phyloP scores from a whole-genome alignment of 768 basidiomycete genomes.

The Hysterangium stoloniferum region DNA sequence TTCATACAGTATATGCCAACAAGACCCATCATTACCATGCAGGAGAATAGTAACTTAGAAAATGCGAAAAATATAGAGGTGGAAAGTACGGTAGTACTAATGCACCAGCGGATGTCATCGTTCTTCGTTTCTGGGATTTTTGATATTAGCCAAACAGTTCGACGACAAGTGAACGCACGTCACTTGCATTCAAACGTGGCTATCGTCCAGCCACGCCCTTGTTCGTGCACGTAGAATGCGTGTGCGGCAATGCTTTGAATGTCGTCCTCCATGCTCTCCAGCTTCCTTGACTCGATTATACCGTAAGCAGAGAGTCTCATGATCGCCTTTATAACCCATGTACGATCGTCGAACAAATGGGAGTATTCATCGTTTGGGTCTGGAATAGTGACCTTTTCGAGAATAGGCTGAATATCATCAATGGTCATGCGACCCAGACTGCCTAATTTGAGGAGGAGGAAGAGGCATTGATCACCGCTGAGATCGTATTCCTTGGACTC shows the following conservation, averaged over 20 bases:
- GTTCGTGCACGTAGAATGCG: conserved; percentile 1
- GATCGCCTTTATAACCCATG: conserved; percentile 10
- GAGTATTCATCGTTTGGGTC: conserved; percentile 6
- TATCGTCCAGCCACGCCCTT: conserved; percentile 2
- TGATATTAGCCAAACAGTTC: no score
- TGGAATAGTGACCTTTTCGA: conserved; percentile 8
- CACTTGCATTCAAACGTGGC: conserved; percentile 4
- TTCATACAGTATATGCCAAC: no score
- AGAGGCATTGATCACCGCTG: not conserved
- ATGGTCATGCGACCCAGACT: not conserved
- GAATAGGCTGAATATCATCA: conserved; percentile 2
- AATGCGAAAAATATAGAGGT: no score
- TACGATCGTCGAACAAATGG: conserved; percentile 3
- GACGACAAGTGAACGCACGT: not conserved
- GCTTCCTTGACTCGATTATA: conserved; percentile 3
- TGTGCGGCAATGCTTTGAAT: conserved; percentile 5
- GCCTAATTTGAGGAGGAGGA: conserved; percentile 4
- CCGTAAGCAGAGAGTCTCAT: conserved; percentile 9
- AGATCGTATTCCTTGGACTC: conserved; percentile 7
- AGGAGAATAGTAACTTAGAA: no score
- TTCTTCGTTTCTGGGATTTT: no score
- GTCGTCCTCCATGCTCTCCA: conserved; percentile 3
- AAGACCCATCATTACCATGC: no score
- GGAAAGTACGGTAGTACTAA: no score
- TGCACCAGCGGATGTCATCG: no score